Base-by-base conservation (phyloP, 1,139 yeast species). In the Meyerozyma smithsonii region DNA sequence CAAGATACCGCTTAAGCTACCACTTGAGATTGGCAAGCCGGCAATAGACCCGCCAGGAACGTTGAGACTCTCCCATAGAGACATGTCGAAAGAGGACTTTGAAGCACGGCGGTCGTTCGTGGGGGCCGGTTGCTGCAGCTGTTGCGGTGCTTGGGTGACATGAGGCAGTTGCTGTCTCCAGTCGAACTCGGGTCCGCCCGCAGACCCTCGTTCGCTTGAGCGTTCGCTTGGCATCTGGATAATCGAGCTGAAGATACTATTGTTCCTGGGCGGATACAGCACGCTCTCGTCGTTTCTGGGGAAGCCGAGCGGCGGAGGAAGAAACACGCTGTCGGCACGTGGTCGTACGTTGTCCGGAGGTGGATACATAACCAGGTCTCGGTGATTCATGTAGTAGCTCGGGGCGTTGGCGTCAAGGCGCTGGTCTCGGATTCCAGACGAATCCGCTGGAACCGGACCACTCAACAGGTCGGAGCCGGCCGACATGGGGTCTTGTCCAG, bases 181-280 rank as follows among this genome's bases (percentile, higher is more conserved):
- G 19, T 24, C 32, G 5, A 30, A 30, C 5, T 30, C 34, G 10
- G 34, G 39, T 45, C 54, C 52, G 48, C 54, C 54, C 8, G 55
- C 52, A 37, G 54, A 44, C 8, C 12, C 30, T 35, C 23, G 21
- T 37, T n/a, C 36, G 16, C 40, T 28, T 11, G 51, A 52, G 10
- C 48, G 59, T 14, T 62, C 66, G 36, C 64, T 56, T n/a, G 75
- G 74, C 18, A 69, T 52, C 47, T 70, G 73, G 28, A 70, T 67
- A 19, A 66, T 52, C 8, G 69, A 61, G 44, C 66, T 66, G 51
- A 70, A 70, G 10, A 70, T 68, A 45, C 72, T 65, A 43, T 69
- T 69, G 25, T 74, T 66, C 18, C 75, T 45, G 23, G 66, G 63
- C 8, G 49, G 45, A 38, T 45, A 46, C 38, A 39, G 45, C 16